Evolutionary conservation across 352 stramenopile species (phyloP).

Genomic region (Phytopythium aichiense): DNA sequence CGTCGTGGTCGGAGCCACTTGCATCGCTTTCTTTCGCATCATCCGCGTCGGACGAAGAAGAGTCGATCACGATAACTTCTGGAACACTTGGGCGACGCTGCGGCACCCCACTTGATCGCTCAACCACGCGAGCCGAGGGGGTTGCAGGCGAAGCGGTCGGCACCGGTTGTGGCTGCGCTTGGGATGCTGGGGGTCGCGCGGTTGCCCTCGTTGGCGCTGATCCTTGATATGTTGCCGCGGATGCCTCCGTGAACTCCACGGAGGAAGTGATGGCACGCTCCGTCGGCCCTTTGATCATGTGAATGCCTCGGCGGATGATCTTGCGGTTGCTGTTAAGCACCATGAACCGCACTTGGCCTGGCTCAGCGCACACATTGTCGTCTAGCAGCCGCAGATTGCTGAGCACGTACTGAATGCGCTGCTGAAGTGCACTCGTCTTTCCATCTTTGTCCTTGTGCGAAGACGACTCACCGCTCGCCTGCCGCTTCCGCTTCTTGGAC

Average conservation of each 20-base stretch:
- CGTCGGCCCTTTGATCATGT: constrained; percentile 23
- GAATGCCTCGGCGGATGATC: constrained; percentile 33
- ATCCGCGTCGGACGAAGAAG: background rate
- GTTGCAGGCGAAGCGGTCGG: background rate
- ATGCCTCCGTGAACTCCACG: constrained; percentile 5
- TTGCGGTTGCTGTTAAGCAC: constrained; percentile 34
- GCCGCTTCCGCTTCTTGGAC: constrained; percentile 30
- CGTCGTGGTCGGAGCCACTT: background rate
- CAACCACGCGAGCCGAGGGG: background rate
- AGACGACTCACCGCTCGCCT: constrained; percentile 6
- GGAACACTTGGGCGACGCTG: constrained; percentile 9
- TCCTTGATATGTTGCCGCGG: constrained; percentile 1
- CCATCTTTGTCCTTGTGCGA: constrained; percentile 18
- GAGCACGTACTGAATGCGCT: constrained; percentile 44
- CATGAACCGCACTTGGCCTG: constrained; percentile 41
- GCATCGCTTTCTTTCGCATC: background rate
- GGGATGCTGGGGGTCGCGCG: background rate
- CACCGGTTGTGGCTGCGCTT: background rate
- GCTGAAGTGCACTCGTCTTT: constrained; percentile 37
- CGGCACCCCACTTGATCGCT: constrained; percentile 1
- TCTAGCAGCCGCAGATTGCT: constrained; percentile 41
- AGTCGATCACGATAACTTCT: constrained; percentile 23
- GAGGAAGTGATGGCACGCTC: constrained; percentile 15
- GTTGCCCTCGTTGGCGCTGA: background rate
- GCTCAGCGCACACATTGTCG: constrained; percentile 31